A percentile compares a stretch with the other conserved stretches of the same genome.
These are phyloP conservation scores for Farysia itapuensis DNA, from an alignment of 1,284 basidiomycete species.

Conservation along the genomic window DNA sequence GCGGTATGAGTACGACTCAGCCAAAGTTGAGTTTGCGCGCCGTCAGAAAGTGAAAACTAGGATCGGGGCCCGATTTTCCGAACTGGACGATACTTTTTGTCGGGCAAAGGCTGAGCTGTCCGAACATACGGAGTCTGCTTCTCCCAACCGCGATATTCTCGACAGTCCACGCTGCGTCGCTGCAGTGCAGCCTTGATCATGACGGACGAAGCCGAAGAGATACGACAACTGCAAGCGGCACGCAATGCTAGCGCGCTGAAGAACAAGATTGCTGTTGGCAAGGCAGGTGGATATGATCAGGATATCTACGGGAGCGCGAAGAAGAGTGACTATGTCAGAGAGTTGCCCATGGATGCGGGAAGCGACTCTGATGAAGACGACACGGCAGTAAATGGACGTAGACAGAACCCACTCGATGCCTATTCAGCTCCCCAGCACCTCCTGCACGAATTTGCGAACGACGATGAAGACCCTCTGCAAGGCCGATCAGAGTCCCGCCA, in stretches of 20 bases:
- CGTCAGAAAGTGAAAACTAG: too few species aligned
- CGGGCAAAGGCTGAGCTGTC: too few species aligned
- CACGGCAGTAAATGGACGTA: slow-evolving; percentile 3
- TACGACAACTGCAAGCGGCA: slow-evolving; percentile 35
- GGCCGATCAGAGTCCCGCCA: slow-evolving; percentile 89
- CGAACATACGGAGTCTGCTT: too few species aligned
- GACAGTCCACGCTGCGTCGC: too few species aligned
- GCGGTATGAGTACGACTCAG: too few species aligned
- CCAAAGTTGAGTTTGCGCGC: too few species aligned
- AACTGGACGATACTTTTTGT: too few species aligned
- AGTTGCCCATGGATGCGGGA: slow-evolving; percentile 36
- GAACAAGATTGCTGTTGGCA: slow-evolving; percentile 32
- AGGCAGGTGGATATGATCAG: slow-evolving; percentile 38
- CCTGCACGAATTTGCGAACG: slow-evolving; percentile 88
- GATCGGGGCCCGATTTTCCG: too few species aligned
- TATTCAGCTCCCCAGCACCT: slow-evolving; percentile 87
- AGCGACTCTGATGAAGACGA: slow-evolving; percentile 30
- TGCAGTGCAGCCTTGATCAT: slow-evolving; percentile 6
- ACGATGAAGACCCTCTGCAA: slow-evolving; percentile 87
- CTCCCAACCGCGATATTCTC: too few species aligned
- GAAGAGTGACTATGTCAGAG: slow-evolving; percentile 42
- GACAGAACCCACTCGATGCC: slow-evolving; percentile 53
- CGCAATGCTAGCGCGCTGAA: slow-evolving; percentile 26
- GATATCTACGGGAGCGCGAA: slow-evolving; percentile 39
- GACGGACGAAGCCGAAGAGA: slow-evolving; percentile 40